Base-by-base conservation (phyloP, 257 asterid genomes). In the Linderniella brevidens region DNA sequence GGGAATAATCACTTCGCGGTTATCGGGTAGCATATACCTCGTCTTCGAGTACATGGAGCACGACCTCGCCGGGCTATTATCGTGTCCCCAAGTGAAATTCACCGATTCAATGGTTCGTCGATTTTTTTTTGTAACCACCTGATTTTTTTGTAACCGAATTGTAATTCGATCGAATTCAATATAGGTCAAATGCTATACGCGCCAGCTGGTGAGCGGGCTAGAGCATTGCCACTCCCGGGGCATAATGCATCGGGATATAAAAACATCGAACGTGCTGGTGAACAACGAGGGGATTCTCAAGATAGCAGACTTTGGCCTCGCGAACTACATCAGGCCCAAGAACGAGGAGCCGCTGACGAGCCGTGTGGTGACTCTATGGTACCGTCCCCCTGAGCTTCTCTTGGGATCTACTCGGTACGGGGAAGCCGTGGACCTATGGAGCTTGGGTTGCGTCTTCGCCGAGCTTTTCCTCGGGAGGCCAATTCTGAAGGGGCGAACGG, bases 31-130 rank as follows among this genome's bases (percentile, higher is more conserved):
- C 58, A 64, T 90, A 29, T 82, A 79, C 80, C 90, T 90, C 37
- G 99, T 90, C 42, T 90, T 90, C 52, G 96, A 90, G 63, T 90
- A 85, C 69, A 90, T 90, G 96, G 99, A 90, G 60, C 99, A 90
- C 13, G 99, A 90, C 61, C 93, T 90, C n/a, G 67, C 93, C 0
- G 96, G 99, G 12, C 70, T 90, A 9, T 57, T 90, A 11, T 76
- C 99, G 5, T 79, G 77, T 48, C 96, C 99, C 1, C 80, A 74
- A 38, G 68, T 85, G 78, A 81, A 73, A 63, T 90, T 90, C 67
- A 90, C 70, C 0, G 96, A 85, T 43, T 75, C 98, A 8, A 94
- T 84, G 94, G 95, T 88, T 25, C 0, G 64, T 41, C 32, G 17
- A 17, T 17, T 44, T 8, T 44, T 19, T 13, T 19, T 9, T 10